Percentiles rank a stretch among this genome's conserved stretches.
Evolutionary conservation across 2,329 filamentous ascomycete species (phyloP).

Genomic region (Xylariaceae sp.): DNA sequence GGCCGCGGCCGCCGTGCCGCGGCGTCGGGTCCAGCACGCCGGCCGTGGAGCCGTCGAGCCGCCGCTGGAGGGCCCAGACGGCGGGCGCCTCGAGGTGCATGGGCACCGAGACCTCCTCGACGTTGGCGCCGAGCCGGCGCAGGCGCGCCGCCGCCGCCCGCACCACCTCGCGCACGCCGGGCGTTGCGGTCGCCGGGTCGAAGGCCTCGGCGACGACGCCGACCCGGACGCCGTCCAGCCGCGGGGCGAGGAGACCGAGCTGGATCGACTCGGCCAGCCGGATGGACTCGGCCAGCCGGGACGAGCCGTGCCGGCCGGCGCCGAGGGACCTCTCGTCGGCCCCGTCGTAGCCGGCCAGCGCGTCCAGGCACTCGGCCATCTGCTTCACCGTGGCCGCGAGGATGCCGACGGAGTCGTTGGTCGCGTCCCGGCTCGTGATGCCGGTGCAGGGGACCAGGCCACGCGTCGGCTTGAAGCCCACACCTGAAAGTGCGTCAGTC

Average conservation of each 20-base stretch:
- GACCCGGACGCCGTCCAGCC: slow-evolving; percentile 28
- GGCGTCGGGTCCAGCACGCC: slow-evolving; percentile 29
- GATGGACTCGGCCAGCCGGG: slow-evolving; percentile 17
- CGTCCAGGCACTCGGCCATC: slow-evolving; percentile 34
- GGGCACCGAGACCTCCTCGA: slow-evolving; percentile 44
- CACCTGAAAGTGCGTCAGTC: background rate
- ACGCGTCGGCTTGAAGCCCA: slow-evolving; percentile 42
- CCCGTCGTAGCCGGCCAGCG: slow-evolving; percentile 38
- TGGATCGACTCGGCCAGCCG: background rate
- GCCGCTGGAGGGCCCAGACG: slow-evolving; percentile 40
- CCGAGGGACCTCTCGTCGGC: slow-evolving; percentile 37
- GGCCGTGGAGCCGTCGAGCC: slow-evolving; percentile 32
- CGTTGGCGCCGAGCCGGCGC: slow-evolving; percentile 36
- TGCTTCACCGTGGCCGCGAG: slow-evolving; percentile 32
- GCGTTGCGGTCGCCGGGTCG: slow-evolving; percentile 28
- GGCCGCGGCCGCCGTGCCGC: slow-evolving; percentile 24
- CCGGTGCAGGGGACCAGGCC: slow-evolving; percentile 44
- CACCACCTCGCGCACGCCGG: slow-evolving; percentile 33
- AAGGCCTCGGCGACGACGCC: slow-evolving; percentile 40
- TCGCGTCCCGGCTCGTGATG: slow-evolving; percentile 38
- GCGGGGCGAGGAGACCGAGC: too few species aligned
- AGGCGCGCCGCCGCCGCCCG: slow-evolving; percentile 33
- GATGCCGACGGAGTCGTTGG: slow-evolving; percentile 42
- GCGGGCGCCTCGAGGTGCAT: slow-evolving; percentile 29
- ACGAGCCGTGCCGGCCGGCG: slow-evolving; percentile 23